Base-by-base conservation (phyloP, 2,329 filamentous ascomycete genomes). In the Trichothecium sympodiale region DNA sequence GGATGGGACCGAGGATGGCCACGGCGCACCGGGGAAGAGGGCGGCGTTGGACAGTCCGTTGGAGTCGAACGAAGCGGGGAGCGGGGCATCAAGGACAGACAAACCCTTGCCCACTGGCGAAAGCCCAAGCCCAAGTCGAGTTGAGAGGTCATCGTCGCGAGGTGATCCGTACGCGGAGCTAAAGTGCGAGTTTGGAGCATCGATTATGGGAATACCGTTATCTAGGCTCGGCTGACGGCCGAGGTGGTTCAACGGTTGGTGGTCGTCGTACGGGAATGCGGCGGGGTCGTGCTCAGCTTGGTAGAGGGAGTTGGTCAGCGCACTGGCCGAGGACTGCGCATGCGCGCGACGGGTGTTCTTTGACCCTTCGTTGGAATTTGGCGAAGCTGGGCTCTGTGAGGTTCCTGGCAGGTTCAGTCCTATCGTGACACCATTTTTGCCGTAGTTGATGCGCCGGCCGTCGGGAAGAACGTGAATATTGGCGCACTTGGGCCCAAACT, bases 401-500 rank as follows among this genome's bases (percentile, higher is more conserved):
- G 83, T 78, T 48, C 73, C 76, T 50, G 67, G 79, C 57, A 69
- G 80, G 64, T 67, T 77, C 38, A 77, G 68, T 53, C 64, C 77
- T 59, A 74, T 76, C 41, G 67, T 82, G 65, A 70, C 83, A 64
- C 74, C 74, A 51, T 75, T 75, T 54, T 77, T 78, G 49, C 74
- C 70, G 49, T 80, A 80, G 60, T 95, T 95, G 55, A 96, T 85
- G 54, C 89, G 77, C 50, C 86, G 80, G 41, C 91, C 91, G 59
- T 96, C 88, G 47, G 88, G 87, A 33, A 95, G 79, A 51, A 96
- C 83, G 60, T 98, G 91, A 45, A 93, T 85, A 54, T 96, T 85
- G 53, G 89, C 89, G 68, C 91, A 98, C 62, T 96, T 96, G 44
- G 86, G 83, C 43, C 91, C 91, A 57, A 96, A 98, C 60, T 96